These are phyloP conservation scores for Leonotis leonurus DNA, from an alignment of 257 asterid species.

Conservation along the genomic window DNA sequence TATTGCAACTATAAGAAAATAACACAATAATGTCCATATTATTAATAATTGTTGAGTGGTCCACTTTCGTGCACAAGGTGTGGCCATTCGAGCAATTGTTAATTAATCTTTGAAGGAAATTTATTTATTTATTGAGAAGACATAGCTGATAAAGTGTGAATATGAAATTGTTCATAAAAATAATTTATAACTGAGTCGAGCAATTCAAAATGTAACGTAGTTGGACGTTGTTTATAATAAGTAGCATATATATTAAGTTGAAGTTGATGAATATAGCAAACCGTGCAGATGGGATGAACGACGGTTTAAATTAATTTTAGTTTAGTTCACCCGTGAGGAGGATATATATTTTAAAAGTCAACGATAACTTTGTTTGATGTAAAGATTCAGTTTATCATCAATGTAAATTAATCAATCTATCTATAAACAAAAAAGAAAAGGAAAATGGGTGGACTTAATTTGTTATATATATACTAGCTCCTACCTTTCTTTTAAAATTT, in stretches of 20 bases:
- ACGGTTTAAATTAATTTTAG: neutral
- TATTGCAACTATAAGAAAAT: neutral
- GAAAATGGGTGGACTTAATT: neutral
- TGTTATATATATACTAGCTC: no score
- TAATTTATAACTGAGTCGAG: no score
- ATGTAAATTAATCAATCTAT: neutral
- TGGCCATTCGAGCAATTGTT: neutral
- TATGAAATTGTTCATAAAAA: no score
- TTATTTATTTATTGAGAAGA: neutral
- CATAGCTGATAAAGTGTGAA: neutral
- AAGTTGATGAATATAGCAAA: neutral
- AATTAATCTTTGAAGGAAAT: neutral
- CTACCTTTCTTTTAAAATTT: neutral
- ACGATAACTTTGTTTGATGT: neutral
- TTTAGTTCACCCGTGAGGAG: constrained; percentile 22
- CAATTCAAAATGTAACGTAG: no score
- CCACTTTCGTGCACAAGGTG: neutral
- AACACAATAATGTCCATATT: neutral
- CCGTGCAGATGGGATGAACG: neutral
- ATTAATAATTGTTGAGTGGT: neutral
- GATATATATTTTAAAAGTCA: no score
- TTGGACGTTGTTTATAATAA: neutral
- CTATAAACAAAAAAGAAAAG: neutral
- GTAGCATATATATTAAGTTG: neutral
- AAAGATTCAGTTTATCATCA: neutral